Conservation (phyloP, 805 yeast species). For the Sungouiozyma intestinalis region DNA sequence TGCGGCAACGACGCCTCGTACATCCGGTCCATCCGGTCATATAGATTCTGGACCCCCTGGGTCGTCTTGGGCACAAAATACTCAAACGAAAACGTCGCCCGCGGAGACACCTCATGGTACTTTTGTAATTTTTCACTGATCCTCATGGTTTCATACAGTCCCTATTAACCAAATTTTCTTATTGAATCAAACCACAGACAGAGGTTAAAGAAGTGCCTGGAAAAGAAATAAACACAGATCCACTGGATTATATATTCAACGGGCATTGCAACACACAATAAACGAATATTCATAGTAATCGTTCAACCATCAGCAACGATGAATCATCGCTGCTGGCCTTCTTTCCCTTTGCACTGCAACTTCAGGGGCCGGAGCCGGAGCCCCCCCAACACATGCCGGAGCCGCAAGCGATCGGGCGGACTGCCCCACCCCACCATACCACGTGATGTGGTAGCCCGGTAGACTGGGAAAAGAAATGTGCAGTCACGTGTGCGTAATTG, state of each 20-base stretch:
- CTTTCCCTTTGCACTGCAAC: background rate
- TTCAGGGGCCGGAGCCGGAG: background rate
- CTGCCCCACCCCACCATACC: background rate
- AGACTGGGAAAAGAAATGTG: background rate
- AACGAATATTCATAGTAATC: too few relatives aligned
- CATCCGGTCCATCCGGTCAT: conserved; percentile 97
- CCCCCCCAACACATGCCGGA: too few relatives aligned
- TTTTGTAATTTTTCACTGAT: conserved; percentile 31
- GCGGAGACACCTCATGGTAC: conserved; percentile 23
- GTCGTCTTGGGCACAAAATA: conserved; percentile 95
- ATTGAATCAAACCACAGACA: too few relatives aligned
- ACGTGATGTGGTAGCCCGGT: background rate
- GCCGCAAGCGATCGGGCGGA: too few relatives aligned
- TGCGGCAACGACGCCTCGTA: conserved; percentile 73
- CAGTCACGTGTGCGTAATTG: background rate
- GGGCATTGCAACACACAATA: too few relatives aligned
- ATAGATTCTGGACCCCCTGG: conserved; percentile 91
- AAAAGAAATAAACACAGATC: too few relatives aligned
- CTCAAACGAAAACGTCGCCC: conserved; percentile 86
- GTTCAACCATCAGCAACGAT: too few relatives aligned
- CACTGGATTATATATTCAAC: too few relatives aligned
- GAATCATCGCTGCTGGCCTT: too few relatives aligned
- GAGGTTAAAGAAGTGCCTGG: too few relatives aligned
- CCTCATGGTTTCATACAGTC: conserved; percentile 26
- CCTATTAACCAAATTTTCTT: too few relatives aligned